Conservation (phyloP, 805 yeast species). For the Metschnikowia chrysomelidarum region DNA sequence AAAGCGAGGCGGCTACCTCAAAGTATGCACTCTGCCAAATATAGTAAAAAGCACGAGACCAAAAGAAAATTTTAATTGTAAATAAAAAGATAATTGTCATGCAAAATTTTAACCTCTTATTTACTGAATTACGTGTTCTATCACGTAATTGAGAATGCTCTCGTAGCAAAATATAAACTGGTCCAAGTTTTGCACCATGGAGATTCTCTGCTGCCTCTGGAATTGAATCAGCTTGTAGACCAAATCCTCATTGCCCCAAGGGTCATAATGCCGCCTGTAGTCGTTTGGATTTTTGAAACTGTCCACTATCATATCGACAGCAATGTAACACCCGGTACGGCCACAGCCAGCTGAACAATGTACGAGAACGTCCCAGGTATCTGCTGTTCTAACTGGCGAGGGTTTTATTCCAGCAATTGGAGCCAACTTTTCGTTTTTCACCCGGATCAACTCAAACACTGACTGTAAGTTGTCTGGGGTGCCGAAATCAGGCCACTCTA, state of each 20-base stretch:
- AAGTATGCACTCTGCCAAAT: too few relatives aligned
- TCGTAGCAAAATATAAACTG: constrained; percentile 78
- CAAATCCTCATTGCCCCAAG: constrained; percentile 46
- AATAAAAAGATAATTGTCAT: too few relatives aligned
- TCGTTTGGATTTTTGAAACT: constrained; percentile 21
- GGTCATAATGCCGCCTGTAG: constrained; percentile 20
- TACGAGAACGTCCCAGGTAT: constrained; percentile 30
- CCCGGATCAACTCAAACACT: constrained; percentile 31
- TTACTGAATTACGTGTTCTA: constrained; percentile 11
- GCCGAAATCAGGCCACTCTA: constrained; percentile 49
- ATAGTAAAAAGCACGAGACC: too few relatives aligned
- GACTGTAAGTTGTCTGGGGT: constrained; percentile 34
- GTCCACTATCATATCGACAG: constrained; percentile 41
- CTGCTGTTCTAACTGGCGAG: constrained; percentile 3
- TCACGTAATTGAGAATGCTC: constrained; percentile 21
- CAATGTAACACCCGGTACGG: constrained; percentile 52
- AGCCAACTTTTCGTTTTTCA: constrained; percentile 29
- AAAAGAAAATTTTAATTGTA: too few relatives aligned
- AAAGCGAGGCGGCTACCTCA: too few relatives aligned
- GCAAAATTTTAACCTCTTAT: too few relatives aligned
- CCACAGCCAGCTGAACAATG: constrained; percentile 66
- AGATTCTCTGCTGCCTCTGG: constrained; percentile 70
- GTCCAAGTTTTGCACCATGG: constrained; percentile 81
- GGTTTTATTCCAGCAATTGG: constrained; percentile 6
- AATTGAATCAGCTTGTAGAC: constrained; percentile 61